Evolutionary conservation across 306 rosid genomes (phyloP).

Genomic region (Dryas octopetala): DNA sequence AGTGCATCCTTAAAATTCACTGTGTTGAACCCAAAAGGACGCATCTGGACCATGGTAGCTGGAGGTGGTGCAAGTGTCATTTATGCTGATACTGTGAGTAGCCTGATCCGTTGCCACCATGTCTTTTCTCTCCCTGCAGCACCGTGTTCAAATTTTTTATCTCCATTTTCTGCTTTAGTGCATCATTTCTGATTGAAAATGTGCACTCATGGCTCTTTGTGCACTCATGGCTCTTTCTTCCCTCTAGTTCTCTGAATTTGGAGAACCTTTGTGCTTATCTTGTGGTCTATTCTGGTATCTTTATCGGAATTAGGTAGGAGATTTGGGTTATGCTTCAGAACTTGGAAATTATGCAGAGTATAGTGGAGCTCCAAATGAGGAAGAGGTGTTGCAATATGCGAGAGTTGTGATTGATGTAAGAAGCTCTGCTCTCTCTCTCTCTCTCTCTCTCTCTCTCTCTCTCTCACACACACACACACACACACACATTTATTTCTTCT

Average conservation of each 20-base stretch:
- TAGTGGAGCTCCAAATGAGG: slow-evolving; percentile 96
- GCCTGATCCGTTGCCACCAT: slow-evolving; percentile 1
- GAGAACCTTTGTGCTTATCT: slow-evolving; percentile 2
- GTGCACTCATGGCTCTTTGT: not conserved
- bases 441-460: not conserved
- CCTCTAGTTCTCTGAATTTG: not conserved
- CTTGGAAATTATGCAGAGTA: slow-evolving; percentile 97
- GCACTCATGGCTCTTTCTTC: not conserved
- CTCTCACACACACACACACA: not conserved
- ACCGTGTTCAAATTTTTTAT: too few relatives aligned
- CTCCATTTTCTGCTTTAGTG: not conserved
- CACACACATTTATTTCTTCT: not conserved
- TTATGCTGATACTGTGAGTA: slow-evolving; percentile 79
- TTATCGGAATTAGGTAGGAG: slow-evolving; percentile 57
- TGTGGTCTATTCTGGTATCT: not conserved
- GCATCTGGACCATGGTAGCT: slow-evolving; percentile 94
- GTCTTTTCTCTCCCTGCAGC: not conserved
- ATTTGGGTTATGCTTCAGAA: slow-evolving; percentile 89
- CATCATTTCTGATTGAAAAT: slow-evolving; percentile 13
- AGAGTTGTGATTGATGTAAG: slow-evolving; percentile 82
- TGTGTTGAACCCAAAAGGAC: slow-evolving; percentile 81
- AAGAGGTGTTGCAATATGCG: slow-evolving; percentile 90
- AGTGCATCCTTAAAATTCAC: slow-evolving; percentile 85
- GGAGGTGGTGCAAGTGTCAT: slow-evolving; percentile 96
- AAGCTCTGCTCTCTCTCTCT: not conserved